Evolutionary conservation across 2,329 filamentous ascomycete species (phyloP).

Genomic region (Cladosporium cucumerinum): DNA sequence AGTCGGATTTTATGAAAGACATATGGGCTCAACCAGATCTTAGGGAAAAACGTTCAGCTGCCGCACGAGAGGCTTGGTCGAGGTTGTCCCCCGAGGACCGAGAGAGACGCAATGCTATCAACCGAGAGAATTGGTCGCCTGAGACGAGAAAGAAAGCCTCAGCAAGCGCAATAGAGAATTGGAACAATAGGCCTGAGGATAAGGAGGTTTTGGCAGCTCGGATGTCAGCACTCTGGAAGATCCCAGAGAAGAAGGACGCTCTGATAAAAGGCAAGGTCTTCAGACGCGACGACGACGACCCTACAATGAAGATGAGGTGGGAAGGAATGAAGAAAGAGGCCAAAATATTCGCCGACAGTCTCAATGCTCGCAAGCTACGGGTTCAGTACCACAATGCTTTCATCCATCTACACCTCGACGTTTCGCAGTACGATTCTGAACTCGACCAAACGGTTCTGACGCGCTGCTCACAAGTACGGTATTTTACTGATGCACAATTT

Average conservation of each 20-base stretch:
- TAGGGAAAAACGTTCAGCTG: background rate
- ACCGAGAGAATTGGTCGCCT: background rate
- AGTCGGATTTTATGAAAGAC: background rate
- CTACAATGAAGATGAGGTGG: background rate
- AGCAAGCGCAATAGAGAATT: background rate
- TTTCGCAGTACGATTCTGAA: background rate
- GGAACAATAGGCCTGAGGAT: background rate
- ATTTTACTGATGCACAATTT: background rate
- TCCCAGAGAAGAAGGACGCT: background rate
- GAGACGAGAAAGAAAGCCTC: background rate
- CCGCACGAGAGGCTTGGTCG: background rate
- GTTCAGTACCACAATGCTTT: background rate
- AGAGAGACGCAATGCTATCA: background rate
- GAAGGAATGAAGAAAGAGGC: background rate
- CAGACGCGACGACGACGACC: background rate
- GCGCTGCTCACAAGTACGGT: too few species aligned
- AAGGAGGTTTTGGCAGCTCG: background rate
- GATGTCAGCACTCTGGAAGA: background rate
- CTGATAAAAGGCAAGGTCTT: background rate
- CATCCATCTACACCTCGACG: background rate
- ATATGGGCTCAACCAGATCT: background rate
- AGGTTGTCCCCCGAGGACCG: background rate
- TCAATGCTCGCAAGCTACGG: background rate
- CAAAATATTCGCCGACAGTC: background rate
- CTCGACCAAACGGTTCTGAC: background rate